Base-by-base conservation (phyloP, 2,329 filamentous ascomycete genomes). In the Zymoseptoria ardabiliae region DNA sequence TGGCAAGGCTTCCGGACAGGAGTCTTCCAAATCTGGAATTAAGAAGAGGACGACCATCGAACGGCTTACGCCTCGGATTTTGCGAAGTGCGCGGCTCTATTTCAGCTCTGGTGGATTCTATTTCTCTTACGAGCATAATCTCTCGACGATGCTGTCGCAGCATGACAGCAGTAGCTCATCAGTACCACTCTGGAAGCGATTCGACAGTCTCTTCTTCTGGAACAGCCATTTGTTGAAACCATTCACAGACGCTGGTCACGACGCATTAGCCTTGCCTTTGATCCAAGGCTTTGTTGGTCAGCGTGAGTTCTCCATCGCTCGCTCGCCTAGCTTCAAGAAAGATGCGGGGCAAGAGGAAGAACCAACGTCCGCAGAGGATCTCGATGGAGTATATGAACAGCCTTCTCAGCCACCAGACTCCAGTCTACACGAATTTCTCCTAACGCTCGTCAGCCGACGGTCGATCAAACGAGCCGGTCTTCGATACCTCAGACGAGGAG, bases 221-320 rank as follows among this genome's bases (percentile, higher is more conserved):
- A 99, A 99, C 69, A 82, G 81, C 23, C 81, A 91, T 70, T 81
- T 97, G 13, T 77, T 90, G 23, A 76, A 82, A 25, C 86, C 89
- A 0, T 91, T 99, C 62, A 82, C 91, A 53, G 82, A 89, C 19
- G 81, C 82, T n/a, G 86, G 88, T 0, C 84, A 90, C 21, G 84
- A 91, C 66, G 78, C 79, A 0, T 81, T 96, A 57, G 81, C 88
- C 1, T 76, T 97, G 21, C 94, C 94, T 1, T 68, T 99, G 3
- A 89, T 99, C 75, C 94, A 97, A 74, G 94, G 94, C 0, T 99
- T 97, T 67, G 85, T 99, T 20, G 93, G 93, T 1, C 94, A 97
- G 74, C 81, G 85, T 63, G 79, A 85, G 2, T 97, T 99, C 71
- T 82, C 86, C 8, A 67, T 73, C 49, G 61, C 61, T 17, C 58